These are phyloP conservation scores for Phaeosphaeria sp. DNA, from an alignment of 2,329 filamentous ascomycete genomes.

Conservation along the genomic window DNA sequence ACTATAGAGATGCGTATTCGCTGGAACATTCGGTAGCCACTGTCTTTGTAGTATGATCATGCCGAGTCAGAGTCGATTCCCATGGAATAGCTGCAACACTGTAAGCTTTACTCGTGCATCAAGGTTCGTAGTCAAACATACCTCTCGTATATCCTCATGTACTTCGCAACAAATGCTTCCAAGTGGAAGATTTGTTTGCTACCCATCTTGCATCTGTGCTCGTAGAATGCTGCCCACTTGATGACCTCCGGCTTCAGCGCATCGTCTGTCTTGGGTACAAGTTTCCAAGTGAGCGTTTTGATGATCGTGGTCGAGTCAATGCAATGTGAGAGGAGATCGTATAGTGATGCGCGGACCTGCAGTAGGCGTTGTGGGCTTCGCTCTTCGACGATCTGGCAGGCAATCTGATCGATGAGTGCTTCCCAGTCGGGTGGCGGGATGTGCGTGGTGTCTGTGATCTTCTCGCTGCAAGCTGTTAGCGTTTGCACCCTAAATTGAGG, in stretches of 20 bases:
- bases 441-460: slow-evolving; percentile 82
- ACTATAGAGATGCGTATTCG: neutral
- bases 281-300: slow-evolving; percentile 92
- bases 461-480: slow-evolving; percentile 68
- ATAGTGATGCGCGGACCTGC: slow-evolving; percentile 89
- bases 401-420: slow-evolving; percentile 84
- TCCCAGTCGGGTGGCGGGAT: slow-evolving; percentile 99
- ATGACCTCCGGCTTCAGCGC: slow-evolving; percentile 89
- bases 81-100: slow-evolving; percentile 65
- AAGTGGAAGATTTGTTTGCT: slow-evolving; percentile 97
- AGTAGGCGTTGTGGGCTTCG: slow-evolving; percentile 89
- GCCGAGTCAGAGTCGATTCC: slow-evolving; percentile 64
- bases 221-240: slow-evolving; percentile 96
- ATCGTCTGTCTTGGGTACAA: slow-evolving; percentile 87
- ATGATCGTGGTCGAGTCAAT: slow-evolving; percentile 94
- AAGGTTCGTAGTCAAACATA: slow-evolving; percentile 53
- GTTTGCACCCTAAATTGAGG: slow-evolving; percentile 2
- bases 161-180: slow-evolving; percentile 97
- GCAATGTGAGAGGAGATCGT: slow-evolving; percentile 95
- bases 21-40: too few species aligned
- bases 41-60: slow-evolving; percentile 1
- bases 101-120: slow-evolving; percentile 3
- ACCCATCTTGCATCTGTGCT: slow-evolving; percentile 90
- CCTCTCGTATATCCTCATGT: slow-evolving; percentile 96
- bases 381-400: slow-evolving; percentile 92